Evolutionary conservation across 2,329 filamentous ascomycete species (phyloP), one percentile per base, ranked within the genome.

Genomic region (Fusarium anthophilum): DNA sequence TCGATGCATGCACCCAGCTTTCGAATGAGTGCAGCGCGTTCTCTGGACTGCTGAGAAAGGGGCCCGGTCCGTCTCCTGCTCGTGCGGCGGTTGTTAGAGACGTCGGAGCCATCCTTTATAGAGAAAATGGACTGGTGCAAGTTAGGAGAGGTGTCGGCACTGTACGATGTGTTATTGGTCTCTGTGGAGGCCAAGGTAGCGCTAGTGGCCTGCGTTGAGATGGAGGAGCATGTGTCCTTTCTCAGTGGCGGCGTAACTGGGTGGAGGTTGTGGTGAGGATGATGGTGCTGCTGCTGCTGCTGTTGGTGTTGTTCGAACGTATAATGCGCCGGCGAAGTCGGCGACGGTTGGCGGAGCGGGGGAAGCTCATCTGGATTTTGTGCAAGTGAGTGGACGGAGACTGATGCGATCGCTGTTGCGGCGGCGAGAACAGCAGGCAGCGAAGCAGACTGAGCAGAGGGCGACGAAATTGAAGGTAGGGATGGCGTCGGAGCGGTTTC

Each of bases 51-150:
- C 61, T 88, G 85, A 38, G 88, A 89, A 71, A 91, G 82, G 70
- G 89, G 89, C 47, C 89, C 89, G 70, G 88, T 90, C 63, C 89
- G 87, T 80, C 89, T 86, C 77, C 89, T 86, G 78, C 87, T 90
- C 71, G 87, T 83, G 76, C 88, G 87, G 75, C 87, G 87, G 78
- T 83, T 85, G 78, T 86, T 85, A 82, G 84, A 84, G 79, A 87
- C 82, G 80, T 89, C 87, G 80, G 84, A 82, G 70, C 87, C 87
- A 84, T 89, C 88, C 80, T 86, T 86, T 72, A 88, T 82, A 69
- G 87, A 87, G 79, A 89, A 89, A 78, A 88, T 87, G 75, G 85
- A 86, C 79, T 89, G 87, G 62, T 83, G 80, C 75, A 83, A 81
- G 73, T 81, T 86, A 75, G 86, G 85, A 78, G 88, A 89, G 76